Base-by-base conservation (phyloP, 78 protist species). In the Creolimax fragrantissima region DNA sequence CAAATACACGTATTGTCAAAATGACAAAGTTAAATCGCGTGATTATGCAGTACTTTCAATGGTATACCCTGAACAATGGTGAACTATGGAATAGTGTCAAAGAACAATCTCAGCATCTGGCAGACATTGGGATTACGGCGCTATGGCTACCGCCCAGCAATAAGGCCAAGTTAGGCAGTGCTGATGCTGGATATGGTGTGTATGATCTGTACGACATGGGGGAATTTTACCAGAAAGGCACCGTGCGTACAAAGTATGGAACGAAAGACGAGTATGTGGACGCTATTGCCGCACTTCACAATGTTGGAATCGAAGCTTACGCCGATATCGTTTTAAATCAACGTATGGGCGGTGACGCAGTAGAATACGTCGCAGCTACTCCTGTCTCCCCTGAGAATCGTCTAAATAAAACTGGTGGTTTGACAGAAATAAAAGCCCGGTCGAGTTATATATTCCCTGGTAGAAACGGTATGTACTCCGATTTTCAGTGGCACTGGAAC, bases 291-390 rank as follows among this genome's bases (percentile, higher is more conserved):
- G 89, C 41, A 37, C 81, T 41, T 11, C 88, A 24, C 24, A 42
- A 37, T 32, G 11, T 32, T 67, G 84, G 84, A 35, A 83, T 90
- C 32, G 44, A 90, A n/a, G 92, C 44, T 41, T 90, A 90, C 89
- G 88, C 84, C 41, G 92, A 90, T 90, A 67, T 67, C 89, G 92
- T 90, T 81, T 45, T 90, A 36, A 90, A 90, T 67, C 92, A 90
- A 41, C 41, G 84, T 36, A 35, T 81, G 92, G 84, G 84, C 37
- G 92, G n/a, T n/a, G n/a, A n/a, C n/a, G n/a, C n/a, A n/a, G n/a
- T n/a, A 84, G 88, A 90, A 85, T 6, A 42, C 44, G 2, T 36
- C 35, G 81, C 35, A 11, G 92, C 84, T 35, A 67, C 84, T 17
- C 88, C 44, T 35, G n/a, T 41, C 89, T 36, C 41, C n/a, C 35